phyloP scores from a whole-genome alignment of 2,329 filamentous ascomycete species.

The Trichoderma atroviride region DNA sequence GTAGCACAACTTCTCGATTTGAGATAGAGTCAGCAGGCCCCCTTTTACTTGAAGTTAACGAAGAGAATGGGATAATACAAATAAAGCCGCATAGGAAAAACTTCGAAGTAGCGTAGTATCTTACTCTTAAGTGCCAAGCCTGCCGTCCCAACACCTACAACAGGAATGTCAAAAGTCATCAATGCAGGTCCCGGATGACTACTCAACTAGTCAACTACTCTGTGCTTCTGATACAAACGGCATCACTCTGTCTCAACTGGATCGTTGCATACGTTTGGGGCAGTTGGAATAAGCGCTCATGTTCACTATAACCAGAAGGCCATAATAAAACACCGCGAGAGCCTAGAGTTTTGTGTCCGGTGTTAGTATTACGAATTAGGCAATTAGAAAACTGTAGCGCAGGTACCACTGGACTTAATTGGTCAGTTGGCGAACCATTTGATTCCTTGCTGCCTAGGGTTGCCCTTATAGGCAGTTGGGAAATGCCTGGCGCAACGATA shows the following conservation, averaged over 20 bases:
- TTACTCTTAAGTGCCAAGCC: not conserved
- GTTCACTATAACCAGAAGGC: not conserved
- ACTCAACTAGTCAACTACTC: not conserved
- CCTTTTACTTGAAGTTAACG: not conserved
- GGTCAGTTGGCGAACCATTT: not conserved
- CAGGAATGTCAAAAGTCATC: not conserved
- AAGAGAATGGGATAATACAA: not conserved
- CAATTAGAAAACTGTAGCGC: not conserved
- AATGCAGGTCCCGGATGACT: not conserved
- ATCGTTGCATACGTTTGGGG: not conserved
- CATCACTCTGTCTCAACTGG: not conserved
- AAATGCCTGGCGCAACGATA: not conserved
- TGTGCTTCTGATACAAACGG: not conserved
- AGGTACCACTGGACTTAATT: not conserved
- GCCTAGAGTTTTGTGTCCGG: not conserved
- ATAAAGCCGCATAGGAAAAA: not conserved
- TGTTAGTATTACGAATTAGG: not conserved
- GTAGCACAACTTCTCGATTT: not conserved
- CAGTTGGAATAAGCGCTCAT: not conserved
- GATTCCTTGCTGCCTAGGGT: not conserved
- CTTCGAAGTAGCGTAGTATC: not conserved
- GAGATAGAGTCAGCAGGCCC: not conserved
- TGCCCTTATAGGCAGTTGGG: constrained; percentile 7
- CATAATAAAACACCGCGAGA: not conserved
- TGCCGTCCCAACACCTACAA: not conserved